Base-by-base conservation (phyloP, 2,329 filamentous ascomycete species). In the Tolypocladium amazonense region DNA sequence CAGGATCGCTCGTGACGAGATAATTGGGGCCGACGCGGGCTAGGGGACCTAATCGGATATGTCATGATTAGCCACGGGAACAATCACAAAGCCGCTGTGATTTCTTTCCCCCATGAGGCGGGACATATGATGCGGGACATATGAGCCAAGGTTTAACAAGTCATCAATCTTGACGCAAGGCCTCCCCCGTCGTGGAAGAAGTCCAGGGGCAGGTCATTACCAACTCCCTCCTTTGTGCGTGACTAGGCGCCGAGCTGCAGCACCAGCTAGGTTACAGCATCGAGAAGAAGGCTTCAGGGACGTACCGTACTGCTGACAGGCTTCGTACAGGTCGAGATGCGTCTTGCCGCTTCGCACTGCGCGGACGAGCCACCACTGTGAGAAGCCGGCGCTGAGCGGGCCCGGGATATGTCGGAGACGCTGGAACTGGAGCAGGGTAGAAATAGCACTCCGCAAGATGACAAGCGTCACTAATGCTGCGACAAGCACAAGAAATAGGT, bases 1-100 rank as follows among this genome's bases (percentile, higher is more conserved):
- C 76, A 1, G 77, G 70, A 58, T 79, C 76, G 45, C 75, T 75
- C 1, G 77, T 79, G 56, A 81, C 66, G 30, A 81, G 68, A 60
- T 79, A 68, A 39, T 77, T 77, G 9, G 79, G 78, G 1, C 75
- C 76, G 67, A 61, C 60, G 27, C 67, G 65, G 6, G 65, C 68
- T 1, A 76, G 63, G 1, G 67, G 60, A 7, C 72, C 72, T 70
- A 39, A 8, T 9, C 8, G 9, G 15, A 30, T 7, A 39, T 47
- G 18, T 2, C 35, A 33, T 25, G 12, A 9, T 54, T 41, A 45
- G 57, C 52, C 38, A 25, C n/a, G n/a, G n/a, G 35, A 27, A 33
- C 18, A 41, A 54, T 50, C 41, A 27, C 33, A 18, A 25, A n/a
- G 56, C 20, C 25, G 37, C 23, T 35, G 15, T 27, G 3, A 20